Evolutionary conservation across 306 rosid genomes (phyloP).

Genomic region (Abrus pulchellus): DNA sequence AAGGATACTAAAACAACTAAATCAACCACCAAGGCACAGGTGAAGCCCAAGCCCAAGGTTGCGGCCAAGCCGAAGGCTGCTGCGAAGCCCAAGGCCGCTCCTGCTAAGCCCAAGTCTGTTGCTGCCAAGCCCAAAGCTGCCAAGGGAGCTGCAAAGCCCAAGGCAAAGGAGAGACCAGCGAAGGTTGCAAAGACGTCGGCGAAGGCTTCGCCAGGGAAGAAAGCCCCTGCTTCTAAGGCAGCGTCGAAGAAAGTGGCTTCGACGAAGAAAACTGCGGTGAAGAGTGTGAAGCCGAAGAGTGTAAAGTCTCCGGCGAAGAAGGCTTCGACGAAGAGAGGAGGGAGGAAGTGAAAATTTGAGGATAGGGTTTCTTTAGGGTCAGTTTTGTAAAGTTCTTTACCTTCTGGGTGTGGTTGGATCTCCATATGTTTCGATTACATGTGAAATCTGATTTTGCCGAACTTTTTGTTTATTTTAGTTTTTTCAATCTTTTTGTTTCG

Average conservation of each 20-base stretch:
- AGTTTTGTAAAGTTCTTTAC: constrained; percentile 71
- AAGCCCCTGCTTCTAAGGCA: constrained; percentile 58
- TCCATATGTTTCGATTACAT: constrained; percentile 31
- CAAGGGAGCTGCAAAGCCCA: constrained; percentile 52
- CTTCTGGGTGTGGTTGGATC: constrained; percentile 41
- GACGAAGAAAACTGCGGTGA: constrained; percentile 56
- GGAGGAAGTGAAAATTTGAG: constrained; percentile 52
- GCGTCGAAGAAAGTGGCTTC: constrained; percentile 55
- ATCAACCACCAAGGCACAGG: not conserved
- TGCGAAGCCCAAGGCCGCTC: constrained; percentile 44
- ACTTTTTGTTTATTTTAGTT: not conserved
- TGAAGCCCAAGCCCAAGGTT: constrained; percentile 55
- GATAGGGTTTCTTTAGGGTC: constrained; percentile 44
- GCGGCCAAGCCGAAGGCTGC: constrained; percentile 54
- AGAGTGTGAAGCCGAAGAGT: constrained; percentile 50
- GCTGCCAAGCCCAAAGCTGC: constrained; percentile 47
- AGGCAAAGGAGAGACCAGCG: constrained; percentile 58
- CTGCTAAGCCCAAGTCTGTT: constrained; percentile 56
- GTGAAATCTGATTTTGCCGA: constrained; percentile 41
- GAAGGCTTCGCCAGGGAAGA: constrained; percentile 70
- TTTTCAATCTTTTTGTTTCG: not conserved
- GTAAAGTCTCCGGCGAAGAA: constrained; percentile 69
- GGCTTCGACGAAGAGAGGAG: constrained; percentile 51
- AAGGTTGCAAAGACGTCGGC: constrained; percentile 77
- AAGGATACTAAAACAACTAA: constrained; percentile 47